Conservation (phyloP, 78 protist species). For the Bigelowiella natans region DNA sequence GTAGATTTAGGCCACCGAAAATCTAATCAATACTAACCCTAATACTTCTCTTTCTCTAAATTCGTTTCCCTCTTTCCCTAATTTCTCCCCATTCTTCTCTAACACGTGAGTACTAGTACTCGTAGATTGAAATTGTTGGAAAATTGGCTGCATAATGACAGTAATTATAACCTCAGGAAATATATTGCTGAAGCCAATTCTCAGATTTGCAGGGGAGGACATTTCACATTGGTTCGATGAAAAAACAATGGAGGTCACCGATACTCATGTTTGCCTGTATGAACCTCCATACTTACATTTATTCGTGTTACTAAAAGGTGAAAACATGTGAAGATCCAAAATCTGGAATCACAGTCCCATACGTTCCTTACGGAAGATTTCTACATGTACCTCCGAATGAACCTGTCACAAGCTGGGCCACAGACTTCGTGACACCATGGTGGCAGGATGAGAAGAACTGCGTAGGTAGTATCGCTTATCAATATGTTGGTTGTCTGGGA, state of each 20-base stretch:
- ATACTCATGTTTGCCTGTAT: neutral
- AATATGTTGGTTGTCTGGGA: neutral
- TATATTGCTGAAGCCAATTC: neutral
- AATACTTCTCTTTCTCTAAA: no score
- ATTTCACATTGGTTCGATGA: slow-evolving; percentile 3
- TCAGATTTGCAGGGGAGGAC: neutral
- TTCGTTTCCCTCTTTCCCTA: no score
- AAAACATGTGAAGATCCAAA: neutral
- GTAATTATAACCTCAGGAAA: neutral
- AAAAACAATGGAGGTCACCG: neutral
- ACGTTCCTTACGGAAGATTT: neutral
- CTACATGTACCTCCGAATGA: neutral
- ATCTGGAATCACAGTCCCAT: neutral
- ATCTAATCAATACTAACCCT: no score
- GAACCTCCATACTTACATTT: neutral
- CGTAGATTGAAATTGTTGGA: no score
- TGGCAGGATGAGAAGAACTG: neutral
- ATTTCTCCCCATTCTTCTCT: no score
- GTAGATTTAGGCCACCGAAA: no score
- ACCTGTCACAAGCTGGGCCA: neutral
- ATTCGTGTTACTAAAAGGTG: neutral
- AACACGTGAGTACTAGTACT: no score
- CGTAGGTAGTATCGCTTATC: neutral
- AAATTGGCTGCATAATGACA: no score
- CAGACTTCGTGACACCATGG: neutral